A percentile compares a stretch with the other conserved stretches of the same genome.
Evolutionary conservation across 345 rosid species (phyloP).

Genomic region (Psidium friedrichsthalianum): DNA sequence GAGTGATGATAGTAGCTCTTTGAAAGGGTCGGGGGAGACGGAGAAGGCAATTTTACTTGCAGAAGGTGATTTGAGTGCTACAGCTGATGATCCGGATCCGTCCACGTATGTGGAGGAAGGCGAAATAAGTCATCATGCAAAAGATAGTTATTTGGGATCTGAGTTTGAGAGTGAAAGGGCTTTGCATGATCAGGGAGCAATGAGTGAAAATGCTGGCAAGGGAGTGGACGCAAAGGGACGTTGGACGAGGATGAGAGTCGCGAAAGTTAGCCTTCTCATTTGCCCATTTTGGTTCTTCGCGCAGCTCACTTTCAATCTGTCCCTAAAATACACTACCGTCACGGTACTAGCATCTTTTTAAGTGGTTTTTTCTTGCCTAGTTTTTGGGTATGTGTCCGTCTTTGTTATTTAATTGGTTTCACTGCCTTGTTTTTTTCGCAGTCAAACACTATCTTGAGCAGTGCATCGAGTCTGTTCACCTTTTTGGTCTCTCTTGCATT

Average conservation of each 20-base stretch:
- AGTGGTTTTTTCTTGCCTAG: not conserved
- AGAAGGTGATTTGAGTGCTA: conserved; percentile 19
- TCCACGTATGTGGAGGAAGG: conserved; percentile 25
- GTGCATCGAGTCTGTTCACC: conserved; percentile 85
- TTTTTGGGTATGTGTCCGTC: not conserved
- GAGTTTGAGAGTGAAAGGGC: conserved; percentile 17
- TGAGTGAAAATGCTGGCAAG: conserved; percentile 1
- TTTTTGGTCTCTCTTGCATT: conserved; percentile 67
- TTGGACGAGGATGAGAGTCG: conserved; percentile 80
- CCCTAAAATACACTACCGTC: conserved; percentile 82
- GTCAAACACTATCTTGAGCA: conserved; percentile 95
- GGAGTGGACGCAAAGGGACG: conserved; percentile 71
- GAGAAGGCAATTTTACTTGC: conserved; percentile 67
- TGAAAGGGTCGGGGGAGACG: conserved; percentile 37
- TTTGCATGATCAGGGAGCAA: conserved; percentile 11
- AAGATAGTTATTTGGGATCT: conserved; percentile 13
- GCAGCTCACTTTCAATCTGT: conserved; percentile 78
- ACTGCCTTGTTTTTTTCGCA: conserved; percentile 20
- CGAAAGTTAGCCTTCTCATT: conserved; percentile 66
- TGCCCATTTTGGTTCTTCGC: conserved; percentile 97
- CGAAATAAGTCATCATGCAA: conserved; percentile 13
- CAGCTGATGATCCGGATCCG: conserved; percentile 6
- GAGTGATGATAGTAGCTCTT: conserved; percentile 11
- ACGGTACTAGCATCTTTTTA: conserved; percentile 40
- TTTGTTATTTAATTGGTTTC: not conserved